These are phyloP conservation scores for Puccinia novopanici DNA, from an alignment of 1,284 basidiomycete genomes.

Conservation along the genomic window DNA sequence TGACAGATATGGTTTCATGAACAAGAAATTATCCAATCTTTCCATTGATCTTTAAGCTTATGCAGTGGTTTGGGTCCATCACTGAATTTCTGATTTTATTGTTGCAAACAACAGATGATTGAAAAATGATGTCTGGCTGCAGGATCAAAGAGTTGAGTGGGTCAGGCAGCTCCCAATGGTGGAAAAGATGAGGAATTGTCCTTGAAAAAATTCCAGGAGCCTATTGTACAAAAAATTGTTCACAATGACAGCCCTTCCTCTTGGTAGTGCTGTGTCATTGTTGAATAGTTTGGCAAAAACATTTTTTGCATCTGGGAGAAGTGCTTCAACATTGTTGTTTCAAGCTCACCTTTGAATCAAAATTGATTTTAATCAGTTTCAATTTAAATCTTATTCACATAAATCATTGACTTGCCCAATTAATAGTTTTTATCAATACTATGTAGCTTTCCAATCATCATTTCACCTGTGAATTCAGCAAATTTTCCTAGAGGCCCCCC, in stretches of 20 bases:
- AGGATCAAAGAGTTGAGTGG: background rate
- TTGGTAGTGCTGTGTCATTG: background rate
- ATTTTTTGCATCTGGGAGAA: constrained; percentile 1
- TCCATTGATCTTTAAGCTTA: no score
- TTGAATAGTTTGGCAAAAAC: background rate
- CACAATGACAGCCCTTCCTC: background rate
- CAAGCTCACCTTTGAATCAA: background rate
- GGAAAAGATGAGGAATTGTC: background rate
- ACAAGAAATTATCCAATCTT: no score
- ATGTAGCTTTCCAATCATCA: background rate
- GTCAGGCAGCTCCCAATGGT: background rate
- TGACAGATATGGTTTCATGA: no score
- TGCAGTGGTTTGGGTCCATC: no score
- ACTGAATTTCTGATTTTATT: background rate
- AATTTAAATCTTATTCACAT: background rate
- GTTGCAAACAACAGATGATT: background rate
- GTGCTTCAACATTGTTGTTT: background rate
- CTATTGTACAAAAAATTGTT: background rate
- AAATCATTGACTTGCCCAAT: background rate
- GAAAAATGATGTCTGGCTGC: background rate
- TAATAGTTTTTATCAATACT: background rate
- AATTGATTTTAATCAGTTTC: background rate
- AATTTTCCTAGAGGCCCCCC: constrained; percentile 4
- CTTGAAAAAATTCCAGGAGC: background rate
- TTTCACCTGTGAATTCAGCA: background rate